Conservation (phyloP, 768 basidiomycete genomes). For the Agaricus subrufescens region DNA sequence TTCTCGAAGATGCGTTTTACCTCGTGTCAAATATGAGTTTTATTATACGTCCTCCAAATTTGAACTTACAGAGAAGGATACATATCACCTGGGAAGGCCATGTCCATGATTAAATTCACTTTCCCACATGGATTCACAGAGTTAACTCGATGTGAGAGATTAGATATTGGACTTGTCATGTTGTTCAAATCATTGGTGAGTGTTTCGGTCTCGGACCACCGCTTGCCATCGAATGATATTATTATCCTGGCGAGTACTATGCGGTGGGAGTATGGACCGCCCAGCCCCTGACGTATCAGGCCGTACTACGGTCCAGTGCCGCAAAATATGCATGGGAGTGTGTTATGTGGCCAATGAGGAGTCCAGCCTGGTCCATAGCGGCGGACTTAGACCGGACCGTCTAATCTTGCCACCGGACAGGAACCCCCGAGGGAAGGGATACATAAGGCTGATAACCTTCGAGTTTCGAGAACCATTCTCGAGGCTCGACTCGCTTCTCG, state of each 20-base stretch:
- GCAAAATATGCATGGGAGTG: no score
- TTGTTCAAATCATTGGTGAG: conserved; percentile 1
- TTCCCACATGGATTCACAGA: neutral
- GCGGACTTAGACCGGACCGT: no score
- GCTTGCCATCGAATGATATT: neutral
- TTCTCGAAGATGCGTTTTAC: neutral
- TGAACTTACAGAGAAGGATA: neutral
- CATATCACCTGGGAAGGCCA: no score
- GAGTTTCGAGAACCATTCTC: neutral
- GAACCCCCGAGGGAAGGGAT: neutral
- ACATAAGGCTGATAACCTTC: conserved; percentile 5
- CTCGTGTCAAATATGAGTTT: neutral
- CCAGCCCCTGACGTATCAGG: neutral
- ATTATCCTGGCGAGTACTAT: neutral
- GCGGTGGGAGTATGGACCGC: neutral
- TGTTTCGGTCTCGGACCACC: neutral
- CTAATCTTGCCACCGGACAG: neutral
- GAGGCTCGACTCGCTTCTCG: neutral
- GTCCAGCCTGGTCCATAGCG: neutral
- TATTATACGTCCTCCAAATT: neutral
- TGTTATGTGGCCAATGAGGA: neutral
- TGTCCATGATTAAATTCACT: neutral
- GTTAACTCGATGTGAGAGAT: neutral
- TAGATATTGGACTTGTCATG: conserved; percentile 2
- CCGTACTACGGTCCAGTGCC: no score